phyloP scores from a whole-genome alignment of 2,329 filamentous ascomycete species.

The Furcasterigmium sp. region DNA sequence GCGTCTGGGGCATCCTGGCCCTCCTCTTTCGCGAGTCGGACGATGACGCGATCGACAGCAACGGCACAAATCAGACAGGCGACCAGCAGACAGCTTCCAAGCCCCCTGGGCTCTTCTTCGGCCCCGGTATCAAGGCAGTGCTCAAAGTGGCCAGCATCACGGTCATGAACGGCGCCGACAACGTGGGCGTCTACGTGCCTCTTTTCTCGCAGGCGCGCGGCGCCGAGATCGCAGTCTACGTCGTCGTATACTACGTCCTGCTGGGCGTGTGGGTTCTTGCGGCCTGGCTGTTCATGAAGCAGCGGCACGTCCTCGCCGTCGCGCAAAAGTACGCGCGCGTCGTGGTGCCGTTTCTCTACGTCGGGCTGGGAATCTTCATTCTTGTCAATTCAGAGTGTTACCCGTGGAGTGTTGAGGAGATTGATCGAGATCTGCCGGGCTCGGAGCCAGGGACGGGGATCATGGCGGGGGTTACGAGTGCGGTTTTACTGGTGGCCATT shows the following conservation, averaged over 20 bases:
- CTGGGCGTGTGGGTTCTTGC: constrained; percentile 24
- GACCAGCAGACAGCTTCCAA: too few species aligned
- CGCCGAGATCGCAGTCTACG: constrained; percentile 24
- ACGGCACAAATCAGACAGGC: too few species aligned
- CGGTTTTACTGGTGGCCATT: too few species aligned
- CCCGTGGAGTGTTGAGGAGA: too few species aligned
- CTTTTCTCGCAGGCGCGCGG: constrained; percentile 24
- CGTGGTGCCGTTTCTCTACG: constrained; percentile 24
- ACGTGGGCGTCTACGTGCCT: constrained; percentile 27
- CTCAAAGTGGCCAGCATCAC: constrained; percentile 24
- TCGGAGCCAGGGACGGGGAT: too few species aligned
- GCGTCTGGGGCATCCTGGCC: constrained; percentile 20
- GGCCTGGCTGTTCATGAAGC: constrained; percentile 22
- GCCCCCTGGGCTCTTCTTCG: too few species aligned
- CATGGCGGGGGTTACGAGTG: too few species aligned
- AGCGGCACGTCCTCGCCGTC: constrained; percentile 20
- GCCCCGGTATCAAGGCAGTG: constrained; percentile 13
- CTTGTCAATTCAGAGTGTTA: too few species aligned
- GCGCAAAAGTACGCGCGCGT: constrained; percentile 17
- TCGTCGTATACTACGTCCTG: constrained; percentile 24
- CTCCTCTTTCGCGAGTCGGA: constrained; percentile 14
- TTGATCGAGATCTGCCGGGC: too few species aligned
- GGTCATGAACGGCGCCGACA: constrained; percentile 28
- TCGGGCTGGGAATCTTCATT: too few species aligned
- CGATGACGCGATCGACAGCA: constrained; percentile 8